Evolutionary conservation across 2,329 filamentous ascomycete genomes (phyloP), one percentile per base, ranked within the genome.

Genomic region (Eutypa lata): DNA sequence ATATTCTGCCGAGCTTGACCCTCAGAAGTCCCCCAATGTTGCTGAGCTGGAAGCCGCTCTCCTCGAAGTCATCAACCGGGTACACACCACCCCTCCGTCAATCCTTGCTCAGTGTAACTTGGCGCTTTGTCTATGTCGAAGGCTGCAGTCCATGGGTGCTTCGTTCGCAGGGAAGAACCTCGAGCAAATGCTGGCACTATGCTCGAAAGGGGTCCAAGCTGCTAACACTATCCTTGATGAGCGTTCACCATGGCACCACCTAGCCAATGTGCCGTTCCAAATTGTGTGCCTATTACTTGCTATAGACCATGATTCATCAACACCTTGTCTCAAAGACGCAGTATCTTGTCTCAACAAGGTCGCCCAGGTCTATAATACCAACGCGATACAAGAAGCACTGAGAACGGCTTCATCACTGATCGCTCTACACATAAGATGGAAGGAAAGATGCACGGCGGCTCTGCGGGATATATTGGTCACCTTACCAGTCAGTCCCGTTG

Each of bases 221-320:
- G 77, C 80, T 0, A 70, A 73, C 6, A 65, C 64, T 6, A 75
- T 83, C 61, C 67, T 78, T 0, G 68, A 71, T 2, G 64, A 67
- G 10, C 68, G 70, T 13, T 69, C 71, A 2, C 80, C 81, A 0
- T 85, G 81, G 81, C 82, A 84, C 58, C 81, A 84, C 53, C 75
- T 81, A 45, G 79, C 79, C 26, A 83, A 84, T 47, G 77, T 84
- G 0, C 81, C 81, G 0, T 84, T 84, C 55, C 81, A 84, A 50
- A 74, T 81, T 0, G 72, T 84, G 28, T 83, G 81, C 53, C 71
- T 80, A 0, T 66, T 83, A 5, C 68, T 84, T 2, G 78, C 78
- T 0, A 79, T 84, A 47, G 81, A 84, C 48, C 81, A 71, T 0
- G 71, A 71, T 0, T 69, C 78, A 1, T 77, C 77, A 0, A 66